phyloP scores from a whole-genome alignment of 306 rosid species.

The Argentina anserina region DNA sequence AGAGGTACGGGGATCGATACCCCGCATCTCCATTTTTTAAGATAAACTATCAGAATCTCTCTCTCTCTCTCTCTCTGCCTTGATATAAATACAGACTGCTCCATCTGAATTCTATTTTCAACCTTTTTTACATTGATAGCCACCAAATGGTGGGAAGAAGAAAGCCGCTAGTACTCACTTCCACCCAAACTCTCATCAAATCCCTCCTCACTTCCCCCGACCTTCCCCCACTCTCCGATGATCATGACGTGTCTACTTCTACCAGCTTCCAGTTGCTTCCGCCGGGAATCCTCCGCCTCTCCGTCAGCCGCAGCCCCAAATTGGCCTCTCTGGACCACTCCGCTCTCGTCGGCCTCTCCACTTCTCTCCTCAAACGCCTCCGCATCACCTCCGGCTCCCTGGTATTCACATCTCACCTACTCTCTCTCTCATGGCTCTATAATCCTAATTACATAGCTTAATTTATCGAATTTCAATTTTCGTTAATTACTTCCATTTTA shows the following conservation, averaged over 20 bases:
- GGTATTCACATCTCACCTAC: slow-evolving; percentile 23
- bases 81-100: not conserved
- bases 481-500: not conserved
- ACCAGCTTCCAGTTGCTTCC: slow-evolving; percentile 42
- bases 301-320: slow-evolving; percentile 13
- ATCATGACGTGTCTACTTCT: slow-evolving; percentile 14
- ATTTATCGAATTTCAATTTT: not conserved
- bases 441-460: not conserved
- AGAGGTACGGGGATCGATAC: slow-evolving; percentile 94
- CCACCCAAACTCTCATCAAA: slow-evolving; percentile 51
- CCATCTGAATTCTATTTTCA: too few relatives aligned
- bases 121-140: too few relatives aligned
- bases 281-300: slow-evolving; percentile 63
- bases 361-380: slow-evolving; percentile 55
- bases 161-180: slow-evolving; percentile 69
- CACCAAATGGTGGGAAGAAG: slow-evolving; percentile 83
- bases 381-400: slow-evolving; percentile 61
- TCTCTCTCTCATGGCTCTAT: not conserved
- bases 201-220: slow-evolving; percentile 42
- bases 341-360: slow-evolving; percentile 63
- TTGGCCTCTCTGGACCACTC: slow-evolving; percentile 54
- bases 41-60: not conserved
- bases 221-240: slow-evolving; percentile 9
- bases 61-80: not conserved
- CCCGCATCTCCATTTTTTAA: slow-evolving; percentile 82